These are phyloP conservation scores for barley (Hordeum vulgare) DNA, from an alignment of 176 grass and related monocot genomes.

Conservation along the genomic window MorexV3_pseudomolecules_assembly NC_058518.1:388073681-388074180, in stretches of 20 bases:
- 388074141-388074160: conserved; percentile 95
- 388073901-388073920: conserved; percentile 53
- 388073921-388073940: conserved; percentile 87
- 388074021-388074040: conserved; percentile 96
- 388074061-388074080: conserved; percentile 97
- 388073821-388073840: conserved; percentile 73
- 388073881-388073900: conserved; percentile 81
- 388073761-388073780: conserved; percentile 46
- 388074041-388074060: conserved; percentile 68
- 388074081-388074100: conserved; percentile 79
- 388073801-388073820: conserved; percentile 55
- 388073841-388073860: conserved; percentile 55
- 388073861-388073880: conserved; percentile 75
- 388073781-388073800: conserved; percentile 68
- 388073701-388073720: conserved; percentile 89
- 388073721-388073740: conserved; percentile 73
- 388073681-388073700: conserved; percentile 71
- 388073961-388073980: conserved; percentile 90
- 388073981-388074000: conserved; percentile 82
- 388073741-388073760: conserved; percentile 65
- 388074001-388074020: conserved; percentile 76
- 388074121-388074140: conserved; percentile 61
- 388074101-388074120: conserved; percentile 72
- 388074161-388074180: conserved; percentile 27
- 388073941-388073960: conserved; percentile 91